Evolutionary conservation across 139 green algal genomes (phyloP), one percentile per base, ranked within the genome.

Genomic region (Pleodorina starrii): DNA sequence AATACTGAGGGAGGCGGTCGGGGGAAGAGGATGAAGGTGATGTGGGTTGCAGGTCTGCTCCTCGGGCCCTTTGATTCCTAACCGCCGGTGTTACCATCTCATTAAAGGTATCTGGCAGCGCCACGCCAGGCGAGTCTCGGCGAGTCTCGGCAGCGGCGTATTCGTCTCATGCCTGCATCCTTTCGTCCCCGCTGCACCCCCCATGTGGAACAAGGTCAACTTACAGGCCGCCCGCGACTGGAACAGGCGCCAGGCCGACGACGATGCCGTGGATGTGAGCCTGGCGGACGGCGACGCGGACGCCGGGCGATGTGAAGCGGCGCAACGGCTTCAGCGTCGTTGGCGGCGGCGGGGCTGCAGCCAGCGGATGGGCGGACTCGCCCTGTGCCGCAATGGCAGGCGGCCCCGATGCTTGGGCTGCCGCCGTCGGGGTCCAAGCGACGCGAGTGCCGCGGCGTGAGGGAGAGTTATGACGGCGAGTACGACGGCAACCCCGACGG

Each of bases 231-330:
- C 50, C 29, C 7, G 57, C 42, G 19, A 23, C 10, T 1, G 78
- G 11, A 19, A 85, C 42, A 87, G 77, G 81, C 81, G 81, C 0
- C 60, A 68, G 9, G 81, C 81, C 1, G 81, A 87, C 9, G 81
- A 60, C n/a, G 60, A 77, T 42, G 81, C 60, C 42, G 60, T 29
- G 27, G 79, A 59, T 38, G 42, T 38, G 25, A 57, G 43, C 17
- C 32, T 27, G 36, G 78, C 35, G 51, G 78, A 73, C 16, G 51
- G 38, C 27, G 54, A 73, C 7, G 77, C 11, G 6, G 76, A 46
- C 25, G n/a, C 5, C 4, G 74, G 54, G 69, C 48, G 69, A 48
- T 69, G 57, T 5, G 57, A 69, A 12, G 11, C 48, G 12, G 48
- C n/a, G n/a, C n/a, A n/a, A n/a, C n/a, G 48, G 10, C 12, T 21